Evolutionary conservation across 306 rosid species (phyloP), one percentile per base, ranked within the genome.

Genomic region (Cucurbita maxima): DNA sequence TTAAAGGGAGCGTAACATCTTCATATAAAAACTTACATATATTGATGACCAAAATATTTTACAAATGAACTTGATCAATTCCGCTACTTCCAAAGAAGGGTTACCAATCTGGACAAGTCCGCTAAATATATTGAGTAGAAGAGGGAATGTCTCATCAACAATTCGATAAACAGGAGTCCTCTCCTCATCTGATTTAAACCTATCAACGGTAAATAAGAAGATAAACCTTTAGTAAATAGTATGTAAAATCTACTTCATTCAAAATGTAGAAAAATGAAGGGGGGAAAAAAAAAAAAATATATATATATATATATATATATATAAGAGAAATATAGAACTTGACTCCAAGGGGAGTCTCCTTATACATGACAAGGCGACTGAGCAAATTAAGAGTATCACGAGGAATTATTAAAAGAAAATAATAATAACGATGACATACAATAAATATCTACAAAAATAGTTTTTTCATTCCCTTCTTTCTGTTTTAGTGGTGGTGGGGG

Each of bases 41-140:
- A 95, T 89, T n/a, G 97, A 94, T 56, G 99, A 94, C 99, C 99
- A 94, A 81, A 94, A 94, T 78, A 94, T 94, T 91, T 94, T 94
- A 80, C 99, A 95, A 81, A 91, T 95, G 78, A 91, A 90, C 87
- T 95, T 91, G 87, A 95, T 95, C 59, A 89, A 81, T 64, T 95
- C 99, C 44, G 97, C 96, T 57, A 95, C 83, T 83, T 95, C 99
- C 72, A 89, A 82, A 64, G 96, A 76, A 61, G 97, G 96, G 80
- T 87, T 89, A 78, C 75, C 86, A 80, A 89, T 88, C 86, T 91
- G 97, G 62, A 84, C 88, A 61, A 95, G 99, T 86, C 87, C 73
- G 69, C 76, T 88, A 73, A 91, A 95, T 76, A 95, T 91, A 79
- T 79, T 85, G 66, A 95, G 99, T 75, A 95, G 89, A 78, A 84